phyloP scores from a whole-genome alignment of 192 early-diverging fungal genomes.

The Backusella parvicylindrica region DNA sequence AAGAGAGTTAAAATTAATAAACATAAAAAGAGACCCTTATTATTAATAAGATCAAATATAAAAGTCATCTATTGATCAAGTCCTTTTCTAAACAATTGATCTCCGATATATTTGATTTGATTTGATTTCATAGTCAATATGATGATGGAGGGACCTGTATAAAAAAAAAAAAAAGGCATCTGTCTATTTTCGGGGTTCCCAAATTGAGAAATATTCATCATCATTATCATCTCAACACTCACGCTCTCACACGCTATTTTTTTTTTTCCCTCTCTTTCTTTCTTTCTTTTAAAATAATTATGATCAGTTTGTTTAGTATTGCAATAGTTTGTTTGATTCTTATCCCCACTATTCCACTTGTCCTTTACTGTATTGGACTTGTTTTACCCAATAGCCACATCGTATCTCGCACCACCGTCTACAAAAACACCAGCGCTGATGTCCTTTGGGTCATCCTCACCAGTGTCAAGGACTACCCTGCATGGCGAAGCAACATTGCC shows the following conservation, averaged over 20 bases:
- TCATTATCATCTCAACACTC: not conserved
- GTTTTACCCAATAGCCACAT: slow-evolving; percentile 24
- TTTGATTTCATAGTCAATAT: no score
- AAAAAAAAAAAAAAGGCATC: no score
- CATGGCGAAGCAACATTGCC: slow-evolving; percentile 21
- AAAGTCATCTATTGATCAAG: not conserved
- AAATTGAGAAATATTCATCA: not conserved
- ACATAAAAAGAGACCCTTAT: not conserved
- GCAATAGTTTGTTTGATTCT: slow-evolving; percentile 1
- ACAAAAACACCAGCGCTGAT: slow-evolving; percentile 10
- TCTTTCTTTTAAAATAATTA: not conserved
- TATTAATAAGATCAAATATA: not conserved
- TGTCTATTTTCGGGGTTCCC: not conserved
- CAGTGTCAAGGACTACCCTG: slow-evolving; percentile 19
- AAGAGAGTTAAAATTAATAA: not conserved
- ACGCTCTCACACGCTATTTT: not conserved
- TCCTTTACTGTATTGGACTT: slow-evolving; percentile 25
- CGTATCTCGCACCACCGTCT: slow-evolving; percentile 10
- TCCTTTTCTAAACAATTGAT: not conserved
- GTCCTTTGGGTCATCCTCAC: slow-evolving; percentile 23
- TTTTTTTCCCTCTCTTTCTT: not conserved
- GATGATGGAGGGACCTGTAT: no score
- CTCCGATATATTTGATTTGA: no score
- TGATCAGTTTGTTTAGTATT: slow-evolving; percentile 6
- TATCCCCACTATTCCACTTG: slow-evolving; percentile 23